Evolutionary conservation across 257 asterid genomes (phyloP).

Genomic region (Penstemon eatonii): DNA sequence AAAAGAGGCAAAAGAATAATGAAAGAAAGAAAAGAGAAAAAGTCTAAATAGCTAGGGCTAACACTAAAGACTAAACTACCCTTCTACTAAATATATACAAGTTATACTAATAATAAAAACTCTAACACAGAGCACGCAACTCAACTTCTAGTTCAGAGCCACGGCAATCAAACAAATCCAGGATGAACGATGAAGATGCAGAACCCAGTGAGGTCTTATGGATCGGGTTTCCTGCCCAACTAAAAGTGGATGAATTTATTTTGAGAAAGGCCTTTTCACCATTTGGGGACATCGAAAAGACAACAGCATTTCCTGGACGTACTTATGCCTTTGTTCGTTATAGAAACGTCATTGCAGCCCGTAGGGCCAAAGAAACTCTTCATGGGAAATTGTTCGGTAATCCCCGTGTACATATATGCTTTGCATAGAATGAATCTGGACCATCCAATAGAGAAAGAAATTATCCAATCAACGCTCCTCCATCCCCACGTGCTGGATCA

Average conservation of each 20-base stretch:
- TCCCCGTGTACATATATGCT: conserved; percentile 86
- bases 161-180: conserved; percentile 54
- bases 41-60: no score
- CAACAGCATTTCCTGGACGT: conserved; percentile 92
- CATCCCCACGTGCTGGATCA: conserved; percentile 52
- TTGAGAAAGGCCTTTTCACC: conserved; percentile 82
- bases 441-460: conserved; percentile 61
- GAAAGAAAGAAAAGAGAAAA: no score
- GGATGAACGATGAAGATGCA: conserved; percentile 49
- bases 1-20: no score
- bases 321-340: conserved; percentile 90
- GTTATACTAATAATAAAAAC: no score
- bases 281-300: conserved; percentile 85
- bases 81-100: no score
- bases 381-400: conserved; percentile 89
- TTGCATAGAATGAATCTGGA: conserved; percentile 73
- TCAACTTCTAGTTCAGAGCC: conserved; percentile 57
- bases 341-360: conserved; percentile 63
- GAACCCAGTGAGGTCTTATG: conserved; percentile 94
- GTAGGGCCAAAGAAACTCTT: conserved; percentile 78
- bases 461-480: conserved; percentile 42
- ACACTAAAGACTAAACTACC: no score
- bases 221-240: conserved; percentile 89
- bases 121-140: conserved; percentile 58
- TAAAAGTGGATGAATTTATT: conserved; percentile 79